Conservation (phyloP, 495 filamentous ascomycete genomes). For the Cetradonia linearis region DNA sequence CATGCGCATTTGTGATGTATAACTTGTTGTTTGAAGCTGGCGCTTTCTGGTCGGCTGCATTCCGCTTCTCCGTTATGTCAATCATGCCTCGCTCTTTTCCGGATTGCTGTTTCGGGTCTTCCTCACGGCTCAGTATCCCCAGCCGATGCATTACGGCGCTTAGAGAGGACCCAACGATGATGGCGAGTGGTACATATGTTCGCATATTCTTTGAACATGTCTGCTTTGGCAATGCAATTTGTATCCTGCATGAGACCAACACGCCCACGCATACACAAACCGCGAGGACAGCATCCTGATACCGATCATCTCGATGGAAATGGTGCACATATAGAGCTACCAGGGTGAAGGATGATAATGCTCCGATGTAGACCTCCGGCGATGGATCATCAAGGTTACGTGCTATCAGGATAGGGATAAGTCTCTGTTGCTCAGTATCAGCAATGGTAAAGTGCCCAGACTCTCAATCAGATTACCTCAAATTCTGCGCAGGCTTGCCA, state of each 20-base stretch:
- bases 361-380: neutral
- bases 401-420: neutral
- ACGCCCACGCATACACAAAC: neutral
- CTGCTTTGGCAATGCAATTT: neutral
- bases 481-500: neutral
- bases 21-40: neutral
- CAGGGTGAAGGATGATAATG: conserved; percentile 2
- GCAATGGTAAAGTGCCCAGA: neutral
- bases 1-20: neutral
- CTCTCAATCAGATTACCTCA: neutral
- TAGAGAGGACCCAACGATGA: neutral
- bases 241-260: neutral
- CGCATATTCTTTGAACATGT: neutral
- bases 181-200: neutral
- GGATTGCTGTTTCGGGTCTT: neutral
- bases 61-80: neutral
- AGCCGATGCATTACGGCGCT: neutral
- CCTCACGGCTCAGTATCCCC: neutral
- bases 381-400: conserved; percentile 2
- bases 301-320: neutral
- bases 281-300: conserved; percentile 1
- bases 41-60: neutral
- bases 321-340: conserved; percentile 4
- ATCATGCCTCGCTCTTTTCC: too few relatives aligned
- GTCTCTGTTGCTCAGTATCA: neutral